These are phyloP conservation scores for Candolleomyces efflorescens DNA, from an alignment of 768 basidiomycete species.

Conservation along the genomic window DNA sequence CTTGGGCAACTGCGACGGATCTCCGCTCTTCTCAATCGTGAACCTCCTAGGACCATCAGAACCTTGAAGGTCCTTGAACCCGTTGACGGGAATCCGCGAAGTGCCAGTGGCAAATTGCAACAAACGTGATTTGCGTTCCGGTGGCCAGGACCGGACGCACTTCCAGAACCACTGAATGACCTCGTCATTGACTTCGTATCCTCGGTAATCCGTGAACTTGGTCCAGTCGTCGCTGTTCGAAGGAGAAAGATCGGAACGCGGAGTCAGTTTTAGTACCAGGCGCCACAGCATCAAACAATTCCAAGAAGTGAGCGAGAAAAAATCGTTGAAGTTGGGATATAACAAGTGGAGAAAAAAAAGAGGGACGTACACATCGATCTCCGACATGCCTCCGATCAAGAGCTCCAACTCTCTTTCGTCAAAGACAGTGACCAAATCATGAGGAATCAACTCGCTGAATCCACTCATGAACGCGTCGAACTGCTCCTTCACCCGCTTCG, in stretches of 20 bases:
- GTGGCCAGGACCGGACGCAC: slow-evolving; percentile 95
- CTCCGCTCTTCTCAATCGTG: slow-evolving; percentile 98
- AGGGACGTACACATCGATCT: slow-evolving; percentile 91
- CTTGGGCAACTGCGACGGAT: slow-evolving; percentile 95
- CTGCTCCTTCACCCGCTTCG: slow-evolving; percentile 95
- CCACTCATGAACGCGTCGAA: slow-evolving; percentile 99
- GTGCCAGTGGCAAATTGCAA: slow-evolving; percentile 97
- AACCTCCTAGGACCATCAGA: slow-evolving; percentile 96
- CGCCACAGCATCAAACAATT: too few relatives aligned
- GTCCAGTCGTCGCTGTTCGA: slow-evolving; percentile 86
- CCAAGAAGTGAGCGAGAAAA: too few relatives aligned
- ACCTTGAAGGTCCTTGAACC: slow-evolving; percentile 97
- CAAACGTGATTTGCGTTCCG: slow-evolving; percentile 94
- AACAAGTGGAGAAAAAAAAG: not conserved
- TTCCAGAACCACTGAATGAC: slow-evolving; percentile 99
- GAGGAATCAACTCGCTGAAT: slow-evolving; percentile 98
- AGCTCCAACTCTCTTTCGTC: slow-evolving; percentile 97
- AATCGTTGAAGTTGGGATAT: not conserved
- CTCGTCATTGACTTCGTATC: slow-evolving; percentile 92
- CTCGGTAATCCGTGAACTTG: slow-evolving; percentile 98
- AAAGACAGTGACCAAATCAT: slow-evolving; percentile 96
- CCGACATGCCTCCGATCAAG: slow-evolving; percentile 98
- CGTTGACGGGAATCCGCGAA: slow-evolving; percentile 95
- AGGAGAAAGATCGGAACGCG: not conserved
- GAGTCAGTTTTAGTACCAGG: too few relatives aligned